A percentile compares a stretch with the other conserved stretches of the same genome.
phyloP scores from a whole-genome alignment of 768 basidiomycete genomes.

The Mycena chlorophos region DNA sequence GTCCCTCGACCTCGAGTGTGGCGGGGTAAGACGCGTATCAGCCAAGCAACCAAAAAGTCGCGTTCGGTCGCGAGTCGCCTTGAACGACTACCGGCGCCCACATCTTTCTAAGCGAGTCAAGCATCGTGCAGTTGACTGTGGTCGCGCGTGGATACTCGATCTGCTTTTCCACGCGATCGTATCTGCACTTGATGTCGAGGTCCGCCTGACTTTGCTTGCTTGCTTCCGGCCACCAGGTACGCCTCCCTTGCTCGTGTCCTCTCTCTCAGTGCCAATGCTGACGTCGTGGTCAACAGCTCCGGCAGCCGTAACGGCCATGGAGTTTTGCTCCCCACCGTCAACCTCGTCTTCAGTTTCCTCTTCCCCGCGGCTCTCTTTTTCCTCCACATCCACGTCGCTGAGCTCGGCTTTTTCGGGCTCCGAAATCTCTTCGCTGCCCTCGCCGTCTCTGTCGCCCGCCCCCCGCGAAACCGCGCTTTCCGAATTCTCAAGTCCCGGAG shows the following conservation, averaged over 20 bases:
- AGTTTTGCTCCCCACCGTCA: conserved; percentile 19
- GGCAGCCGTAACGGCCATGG: conserved; percentile 8
- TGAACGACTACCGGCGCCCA: too few species aligned
- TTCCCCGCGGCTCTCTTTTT: conserved; percentile 19
- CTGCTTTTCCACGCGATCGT: too few species aligned
- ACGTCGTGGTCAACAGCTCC: not conserved
- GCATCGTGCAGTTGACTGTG: too few species aligned
- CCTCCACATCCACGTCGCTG: conserved; percentile 23
- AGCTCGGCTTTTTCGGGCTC: conserved; percentile 21
- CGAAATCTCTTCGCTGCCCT: conserved; percentile 19
- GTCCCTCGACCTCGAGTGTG: too few species aligned
- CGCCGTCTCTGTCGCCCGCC: conserved; percentile 19
- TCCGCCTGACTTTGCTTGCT: not conserved
- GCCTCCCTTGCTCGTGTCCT: not conserved
- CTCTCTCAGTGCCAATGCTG: not conserved
- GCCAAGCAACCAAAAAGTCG: too few species aligned
- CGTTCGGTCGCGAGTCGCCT: too few species aligned
- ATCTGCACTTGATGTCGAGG: conserved; percentile 1
- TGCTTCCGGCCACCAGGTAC: not conserved
- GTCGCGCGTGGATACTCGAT: too few species aligned
- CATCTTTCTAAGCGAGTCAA: too few species aligned
- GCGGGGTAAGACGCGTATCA: too few species aligned
- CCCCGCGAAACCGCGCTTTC: conserved; percentile 16
- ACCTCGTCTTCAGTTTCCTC: conserved; percentile 20
- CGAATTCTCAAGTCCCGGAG: conserved; percentile 17